Conservation (phyloP, 106 monocot species). For the Posidonia australis region DNA sequence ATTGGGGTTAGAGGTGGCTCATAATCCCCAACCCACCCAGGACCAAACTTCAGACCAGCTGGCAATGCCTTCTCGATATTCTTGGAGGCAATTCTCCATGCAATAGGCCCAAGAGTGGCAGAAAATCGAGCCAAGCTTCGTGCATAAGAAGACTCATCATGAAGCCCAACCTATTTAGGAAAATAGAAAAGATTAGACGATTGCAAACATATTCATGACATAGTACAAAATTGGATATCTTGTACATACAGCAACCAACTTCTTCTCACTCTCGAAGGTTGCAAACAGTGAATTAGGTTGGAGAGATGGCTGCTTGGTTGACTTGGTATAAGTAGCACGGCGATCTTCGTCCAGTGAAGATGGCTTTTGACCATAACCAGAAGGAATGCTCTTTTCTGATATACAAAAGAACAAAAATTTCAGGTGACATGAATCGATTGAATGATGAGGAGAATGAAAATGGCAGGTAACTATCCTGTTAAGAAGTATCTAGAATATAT, state of each 20-base stretch:
- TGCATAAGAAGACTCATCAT: slow-evolving; percentile 57
- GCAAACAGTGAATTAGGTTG: slow-evolving; percentile 28
- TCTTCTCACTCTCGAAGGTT: slow-evolving; percentile 31
- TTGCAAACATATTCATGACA: not conserved
- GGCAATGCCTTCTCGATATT: slow-evolving; percentile 54
- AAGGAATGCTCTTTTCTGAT: slow-evolving; percentile 33
- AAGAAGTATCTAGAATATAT: too few species aligned
- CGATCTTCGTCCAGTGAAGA: slow-evolving; percentile 48
- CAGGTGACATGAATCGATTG: too few species aligned
- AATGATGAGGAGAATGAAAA: too few species aligned
- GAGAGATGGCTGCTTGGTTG: slow-evolving; percentile 14
- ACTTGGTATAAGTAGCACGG: slow-evolving; percentile 55
- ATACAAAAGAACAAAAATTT: too few species aligned
- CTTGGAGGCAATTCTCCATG: slow-evolving; percentile 74
- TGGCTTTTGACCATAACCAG: slow-evolving; percentile 25
- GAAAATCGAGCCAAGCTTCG: slow-evolving; percentile 78
- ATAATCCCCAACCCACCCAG: slow-evolving; percentile 84
- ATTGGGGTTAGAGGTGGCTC: slow-evolving; percentile 54
- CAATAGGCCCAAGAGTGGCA: slow-evolving; percentile 53
- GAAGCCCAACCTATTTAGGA: slow-evolving; percentile 49
- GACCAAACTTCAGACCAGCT: slow-evolving; percentile 69
- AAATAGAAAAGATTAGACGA: slow-evolving; percentile 5
- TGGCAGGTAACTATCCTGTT: too few species aligned
- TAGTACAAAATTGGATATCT: not conserved
- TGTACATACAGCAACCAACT: slow-evolving; percentile 49